Evolutionary conservation across 768 basidiomycete genomes (phyloP).

Genomic region (Pleurotus sapidus): DNA sequence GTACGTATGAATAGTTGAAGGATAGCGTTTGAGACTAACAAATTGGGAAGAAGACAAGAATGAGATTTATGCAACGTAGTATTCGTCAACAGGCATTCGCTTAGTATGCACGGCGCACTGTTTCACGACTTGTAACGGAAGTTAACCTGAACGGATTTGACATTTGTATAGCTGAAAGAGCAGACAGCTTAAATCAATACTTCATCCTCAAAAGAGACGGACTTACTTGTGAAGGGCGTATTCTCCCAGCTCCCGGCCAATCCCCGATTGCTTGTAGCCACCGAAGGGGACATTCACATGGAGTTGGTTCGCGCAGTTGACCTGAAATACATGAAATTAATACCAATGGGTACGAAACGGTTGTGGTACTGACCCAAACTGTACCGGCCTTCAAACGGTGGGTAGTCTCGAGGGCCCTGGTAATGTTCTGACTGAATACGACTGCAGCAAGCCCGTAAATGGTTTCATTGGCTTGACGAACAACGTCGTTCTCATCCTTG

Average conservation of each 20-base stretch:
- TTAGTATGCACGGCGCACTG: no score
- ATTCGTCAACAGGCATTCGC: no score
- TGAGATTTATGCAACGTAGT: no score
- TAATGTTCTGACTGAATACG: slow-evolving; percentile 80
- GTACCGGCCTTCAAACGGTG: slow-evolving; percentile 81
- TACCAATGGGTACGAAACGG: no score
- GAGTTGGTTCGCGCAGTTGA: slow-evolving; percentile 50
- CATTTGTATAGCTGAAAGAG: slow-evolving; percentile 51
- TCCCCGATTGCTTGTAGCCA: slow-evolving; percentile 81
- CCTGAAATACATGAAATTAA: slow-evolving; percentile 14
- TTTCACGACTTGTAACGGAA: slow-evolving; percentile 25
- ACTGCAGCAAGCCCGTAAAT: slow-evolving; percentile 85
- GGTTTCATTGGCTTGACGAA: slow-evolving; percentile 81
- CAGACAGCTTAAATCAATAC: not conserved
- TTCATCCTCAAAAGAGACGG: not conserved
- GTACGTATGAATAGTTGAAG: no score
- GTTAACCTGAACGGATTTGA: slow-evolving; percentile 72
- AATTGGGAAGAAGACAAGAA: no score
- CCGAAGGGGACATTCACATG: slow-evolving; percentile 73
- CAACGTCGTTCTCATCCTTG: slow-evolving; percentile 57
- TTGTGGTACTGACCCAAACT: slow-evolving; percentile 51
- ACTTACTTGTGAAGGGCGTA: slow-evolving; percentile 65
- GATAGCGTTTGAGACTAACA: no score
- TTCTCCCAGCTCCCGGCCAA: slow-evolving; percentile 78
- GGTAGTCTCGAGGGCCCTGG: slow-evolving; percentile 67